phyloP scores from a whole-genome alignment of 805 yeast species.

The Sugiyamaella boreocaroliniensis region DNA sequence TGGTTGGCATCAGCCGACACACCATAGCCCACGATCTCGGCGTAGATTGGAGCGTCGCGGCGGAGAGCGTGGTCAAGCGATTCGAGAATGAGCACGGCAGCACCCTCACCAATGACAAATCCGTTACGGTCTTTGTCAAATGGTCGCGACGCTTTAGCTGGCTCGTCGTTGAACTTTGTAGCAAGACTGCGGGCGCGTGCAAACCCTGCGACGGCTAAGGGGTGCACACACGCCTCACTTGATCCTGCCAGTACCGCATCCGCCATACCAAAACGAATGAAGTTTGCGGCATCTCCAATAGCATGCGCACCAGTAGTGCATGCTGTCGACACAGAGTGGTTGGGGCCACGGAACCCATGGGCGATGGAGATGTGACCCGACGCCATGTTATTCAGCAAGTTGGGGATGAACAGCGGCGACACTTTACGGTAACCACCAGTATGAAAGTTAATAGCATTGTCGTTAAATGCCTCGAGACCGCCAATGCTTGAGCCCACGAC shows the following conservation, averaged over 20 bases:
- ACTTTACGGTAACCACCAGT: conserved; percentile 57
- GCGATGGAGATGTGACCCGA: conserved; percentile 83
- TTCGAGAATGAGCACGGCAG: conserved; percentile 76
- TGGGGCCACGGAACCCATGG: conserved; percentile 73
- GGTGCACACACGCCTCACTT: conserved; percentile 80
- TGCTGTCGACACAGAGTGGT: conserved; percentile 85
- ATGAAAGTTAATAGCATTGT: conserved; percentile 49
- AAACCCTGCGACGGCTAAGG: conserved; percentile 82
- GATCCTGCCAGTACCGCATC: conserved; percentile 94
- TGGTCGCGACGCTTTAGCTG: conserved; percentile 71
- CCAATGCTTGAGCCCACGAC: conserved; percentile 95
- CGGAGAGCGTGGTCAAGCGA: conserved; percentile 63
- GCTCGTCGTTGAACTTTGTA: conserved; percentile 54
- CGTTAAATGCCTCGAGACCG: conserved; percentile 65
- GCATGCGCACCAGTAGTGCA: conserved; percentile 96
- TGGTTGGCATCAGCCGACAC: conserved; percentile 87
- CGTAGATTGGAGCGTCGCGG: conserved; percentile 60
- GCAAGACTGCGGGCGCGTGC: conserved; percentile 80
- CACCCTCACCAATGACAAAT: conserved; percentile 90
- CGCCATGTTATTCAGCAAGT: conserved; percentile 83
- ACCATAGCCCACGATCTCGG: conserved; percentile 84
- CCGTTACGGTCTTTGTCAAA: conserved; percentile 77
- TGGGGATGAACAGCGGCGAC: conserved; percentile 83
- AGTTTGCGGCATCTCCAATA: conserved; percentile 85
- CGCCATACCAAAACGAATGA: conserved; percentile 72